A percentile compares a stretch with the other conserved stretches of the same genome.
These are phyloP conservation scores for Xerocomellus dryophilus DNA, from an alignment of 768 basidiomycete species.

Conservation along the genomic window DNA sequence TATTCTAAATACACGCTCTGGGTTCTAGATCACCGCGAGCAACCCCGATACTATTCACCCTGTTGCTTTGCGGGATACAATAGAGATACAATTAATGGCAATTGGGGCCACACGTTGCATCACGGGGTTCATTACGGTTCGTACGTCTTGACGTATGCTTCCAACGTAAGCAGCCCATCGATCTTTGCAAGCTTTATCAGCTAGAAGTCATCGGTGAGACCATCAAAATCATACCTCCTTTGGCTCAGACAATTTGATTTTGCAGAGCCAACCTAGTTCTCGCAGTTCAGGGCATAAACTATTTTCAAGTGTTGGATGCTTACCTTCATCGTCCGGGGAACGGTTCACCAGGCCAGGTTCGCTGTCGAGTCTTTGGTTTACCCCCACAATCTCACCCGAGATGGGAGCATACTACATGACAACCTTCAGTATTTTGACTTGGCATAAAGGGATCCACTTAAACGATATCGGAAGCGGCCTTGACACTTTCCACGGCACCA, in stretches of 20 bases:
- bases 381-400: constrained; percentile 74
- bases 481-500: constrained; percentile 94
- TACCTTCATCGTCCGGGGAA: constrained; percentile 80
- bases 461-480: constrained; percentile 94
- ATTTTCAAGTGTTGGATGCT: constrained; percentile 12
- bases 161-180: constrained; percentile 65
- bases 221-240: constrained; percentile 55
- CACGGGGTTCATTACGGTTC: constrained; percentile 34
- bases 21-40: constrained; percentile 1
- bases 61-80: constrained; percentile 1
- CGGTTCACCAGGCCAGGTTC: constrained; percentile 87
- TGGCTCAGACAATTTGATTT: constrained; percentile 77
- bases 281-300: background rate
- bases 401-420: constrained; percentile 80
- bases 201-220: background rate
- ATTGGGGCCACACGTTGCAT: constrained; percentile 23
- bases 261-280: constrained; percentile 88
- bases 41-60: background rate
- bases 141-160: constrained; percentile 68
- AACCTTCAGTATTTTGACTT: constrained; percentile 7
- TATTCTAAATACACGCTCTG: constrained; percentile 13
- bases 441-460: constrained; percentile 25
- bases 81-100: constrained; percentile 9
- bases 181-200: constrained; percentile 42
- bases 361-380: constrained; percentile 67